phyloP scores from a whole-genome alignment of 2,329 filamentous ascomycete genomes.

The Penicillium sp. region DNA sequence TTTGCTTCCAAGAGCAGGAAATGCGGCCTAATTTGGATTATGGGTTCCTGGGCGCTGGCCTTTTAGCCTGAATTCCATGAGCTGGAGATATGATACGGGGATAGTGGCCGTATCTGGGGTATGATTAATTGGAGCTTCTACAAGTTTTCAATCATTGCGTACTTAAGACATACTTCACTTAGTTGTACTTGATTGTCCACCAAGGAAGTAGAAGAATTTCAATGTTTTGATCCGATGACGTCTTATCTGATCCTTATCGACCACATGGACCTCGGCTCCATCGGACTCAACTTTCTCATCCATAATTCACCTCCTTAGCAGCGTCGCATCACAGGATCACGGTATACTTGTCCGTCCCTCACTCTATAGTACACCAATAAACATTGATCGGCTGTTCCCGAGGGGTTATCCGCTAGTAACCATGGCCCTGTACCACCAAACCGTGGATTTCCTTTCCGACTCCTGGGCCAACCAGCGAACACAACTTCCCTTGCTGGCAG shows the following conservation, averaged over 20 bases:
- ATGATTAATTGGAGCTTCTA: background rate
- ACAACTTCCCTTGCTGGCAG: conserved; percentile 36
- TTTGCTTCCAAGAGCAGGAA: background rate
- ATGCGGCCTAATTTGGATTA: background rate
- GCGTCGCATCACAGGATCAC: background rate
- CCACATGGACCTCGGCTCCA: conserved; percentile 11
- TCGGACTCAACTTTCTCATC: background rate
- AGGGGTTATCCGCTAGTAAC: conserved; percentile 3
- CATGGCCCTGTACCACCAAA: conserved; percentile 39
- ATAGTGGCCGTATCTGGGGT: background rate
- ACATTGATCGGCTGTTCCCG: background rate
- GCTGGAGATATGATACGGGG: background rate
- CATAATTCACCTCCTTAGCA: background rate
- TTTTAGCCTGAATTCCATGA: background rate
- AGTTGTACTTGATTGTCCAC: background rate
- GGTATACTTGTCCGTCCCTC: background rate
- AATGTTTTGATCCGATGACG: background rate
- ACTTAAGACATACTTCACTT: background rate
- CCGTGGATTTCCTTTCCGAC: conserved; percentile 35
- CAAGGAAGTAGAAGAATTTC: background rate
- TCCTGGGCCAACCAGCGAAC: conserved; percentile 30
- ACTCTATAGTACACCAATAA: background rate
- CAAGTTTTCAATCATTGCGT: background rate
- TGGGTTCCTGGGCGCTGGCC: background rate
- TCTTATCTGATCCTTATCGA: conserved; percentile 7